These are phyloP conservation scores for Calycina marina DNA, from an alignment of 2,329 filamentous ascomycete species.

Conservation along the genomic window DNA sequence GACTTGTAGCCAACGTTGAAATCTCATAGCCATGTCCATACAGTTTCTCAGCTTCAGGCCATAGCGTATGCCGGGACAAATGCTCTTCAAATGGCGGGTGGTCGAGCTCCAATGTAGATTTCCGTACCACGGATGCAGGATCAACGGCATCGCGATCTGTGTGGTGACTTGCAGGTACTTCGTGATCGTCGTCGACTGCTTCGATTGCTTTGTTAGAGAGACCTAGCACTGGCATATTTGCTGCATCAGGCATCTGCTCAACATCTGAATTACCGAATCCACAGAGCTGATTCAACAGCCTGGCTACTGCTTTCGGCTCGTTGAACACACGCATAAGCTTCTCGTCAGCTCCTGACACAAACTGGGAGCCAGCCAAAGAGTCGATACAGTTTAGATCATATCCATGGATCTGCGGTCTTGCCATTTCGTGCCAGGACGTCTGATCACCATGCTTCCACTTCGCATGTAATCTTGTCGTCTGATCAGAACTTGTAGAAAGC, in stretches of 20 bases:
- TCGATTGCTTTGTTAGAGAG: slow-evolving; percentile 90
- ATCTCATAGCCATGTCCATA: slow-evolving; percentile 98
- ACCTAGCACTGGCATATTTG: slow-evolving; percentile 87
- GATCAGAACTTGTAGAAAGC: slow-evolving; percentile 78
- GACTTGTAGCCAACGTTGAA: slow-evolving; percentile 66
- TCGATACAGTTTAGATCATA: slow-evolving; percentile 96
- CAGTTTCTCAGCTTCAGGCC: slow-evolving; percentile 91
- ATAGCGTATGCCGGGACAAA: slow-evolving; percentile 77
- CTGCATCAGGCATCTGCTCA: slow-evolving; percentile 60
- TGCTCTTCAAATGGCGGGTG: slow-evolving; percentile 83
- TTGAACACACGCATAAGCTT: slow-evolving; percentile 95
- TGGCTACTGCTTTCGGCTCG: slow-evolving; percentile 70
- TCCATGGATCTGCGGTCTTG: slow-evolving; percentile 89
- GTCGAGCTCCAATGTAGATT: slow-evolving; percentile 47
- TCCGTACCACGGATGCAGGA: slow-evolving; percentile 38
- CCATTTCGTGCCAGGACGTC: slow-evolving; percentile 84
- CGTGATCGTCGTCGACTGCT: slow-evolving; percentile 34
- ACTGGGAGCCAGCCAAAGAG: slow-evolving; percentile 55
- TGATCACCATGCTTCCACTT: slow-evolving; percentile 47
- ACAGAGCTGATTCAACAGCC: slow-evolving; percentile 54
- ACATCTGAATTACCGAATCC: slow-evolving; percentile 33
- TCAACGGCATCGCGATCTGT: slow-evolving; percentile 39
- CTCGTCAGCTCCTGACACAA: slow-evolving; percentile 91
- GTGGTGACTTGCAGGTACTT: slow-evolving; percentile 28
- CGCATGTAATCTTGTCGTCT: slow-evolving; percentile 80